phyloP scores from a whole-genome alignment of 768 basidiomycete species.

The Rhizopogon vulgaris region DNA sequence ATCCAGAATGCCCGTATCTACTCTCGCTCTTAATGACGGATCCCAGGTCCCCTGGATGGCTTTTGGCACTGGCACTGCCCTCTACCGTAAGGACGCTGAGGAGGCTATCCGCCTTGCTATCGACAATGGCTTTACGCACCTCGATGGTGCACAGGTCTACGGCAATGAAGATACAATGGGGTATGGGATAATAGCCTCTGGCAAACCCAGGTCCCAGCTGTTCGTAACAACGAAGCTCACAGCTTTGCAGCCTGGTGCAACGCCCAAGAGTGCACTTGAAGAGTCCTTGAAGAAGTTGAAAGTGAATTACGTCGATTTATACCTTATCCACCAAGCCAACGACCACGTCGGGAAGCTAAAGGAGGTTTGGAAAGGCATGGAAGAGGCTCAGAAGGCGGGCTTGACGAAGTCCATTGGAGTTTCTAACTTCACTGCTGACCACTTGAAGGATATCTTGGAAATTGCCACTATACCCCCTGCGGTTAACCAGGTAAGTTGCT shows the following conservation, averaged over 20 bases:
- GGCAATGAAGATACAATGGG: slow-evolving; percentile 50
- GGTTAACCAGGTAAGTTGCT: slow-evolving; percentile 42
- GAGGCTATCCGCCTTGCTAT: slow-evolving; percentile 40
- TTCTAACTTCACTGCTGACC: slow-evolving; percentile 43
- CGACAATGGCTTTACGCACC: slow-evolving; percentile 49
- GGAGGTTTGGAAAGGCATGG: slow-evolving; percentile 57
- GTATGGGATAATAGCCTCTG: slow-evolving; percentile 42
- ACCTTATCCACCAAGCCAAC: slow-evolving; percentile 49
- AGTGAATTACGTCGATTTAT: slow-evolving; percentile 55
- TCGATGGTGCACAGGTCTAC: slow-evolving; percentile 62
- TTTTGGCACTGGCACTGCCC: slow-evolving; percentile 58
- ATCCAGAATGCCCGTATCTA: slow-evolving; percentile 20
- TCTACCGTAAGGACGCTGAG: slow-evolving; percentile 38
- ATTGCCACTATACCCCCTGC: slow-evolving; percentile 40
- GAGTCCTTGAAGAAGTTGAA: slow-evolving; percentile 50
- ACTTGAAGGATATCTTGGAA: slow-evolving; percentile 39
- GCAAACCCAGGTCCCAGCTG: slow-evolving; percentile 46
- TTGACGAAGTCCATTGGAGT: slow-evolving; percentile 42
- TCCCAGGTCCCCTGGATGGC: slow-evolving; percentile 48
- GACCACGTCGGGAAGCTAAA: slow-evolving; percentile 36
- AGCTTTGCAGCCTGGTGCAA: slow-evolving; percentile 29
- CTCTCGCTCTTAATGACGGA: slow-evolving; percentile 51
- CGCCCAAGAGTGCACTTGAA: slow-evolving; percentile 42
- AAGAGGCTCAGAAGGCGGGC: slow-evolving; percentile 42
- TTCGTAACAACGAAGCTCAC: slow-evolving; percentile 59